These are phyloP conservation scores for Auricularia heimuer DNA, from an alignment of 768 basidiomycete genomes.

Conservation along the genomic window DNA sequence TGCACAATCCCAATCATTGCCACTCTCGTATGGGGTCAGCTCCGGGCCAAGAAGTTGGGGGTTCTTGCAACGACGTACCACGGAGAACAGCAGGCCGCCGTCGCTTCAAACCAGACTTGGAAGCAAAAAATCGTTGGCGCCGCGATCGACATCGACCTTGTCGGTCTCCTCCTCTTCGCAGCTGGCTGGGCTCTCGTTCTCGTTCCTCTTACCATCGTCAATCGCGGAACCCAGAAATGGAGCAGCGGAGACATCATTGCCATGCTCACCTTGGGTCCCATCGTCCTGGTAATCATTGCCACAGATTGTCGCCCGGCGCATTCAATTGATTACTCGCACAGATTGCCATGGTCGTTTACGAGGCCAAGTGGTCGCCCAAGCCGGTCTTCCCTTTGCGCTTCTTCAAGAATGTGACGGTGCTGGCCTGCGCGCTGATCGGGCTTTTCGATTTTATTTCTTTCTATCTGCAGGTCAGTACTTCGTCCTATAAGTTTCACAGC, in stretches of 20 bases:
- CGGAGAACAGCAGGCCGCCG: constrained; percentile 11
- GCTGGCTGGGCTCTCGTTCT: constrained; percentile 41
- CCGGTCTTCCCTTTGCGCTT: constrained; percentile 58
- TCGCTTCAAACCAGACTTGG: background rate
- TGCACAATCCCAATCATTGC: constrained; percentile 42
- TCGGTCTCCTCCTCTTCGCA: constrained; percentile 44
- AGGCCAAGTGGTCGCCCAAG: constrained; percentile 38
- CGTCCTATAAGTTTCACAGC: too few species aligned
- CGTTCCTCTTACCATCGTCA: constrained; percentile 40
- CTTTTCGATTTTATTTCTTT: constrained; percentile 41
- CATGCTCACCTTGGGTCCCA: constrained; percentile 39
- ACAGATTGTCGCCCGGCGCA: too few species aligned
- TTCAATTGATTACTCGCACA: background rate
- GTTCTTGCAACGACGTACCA: constrained; percentile 16
- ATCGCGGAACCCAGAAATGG: constrained; percentile 20
- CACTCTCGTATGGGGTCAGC: constrained; percentile 47
- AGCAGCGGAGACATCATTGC: constrained; percentile 36
- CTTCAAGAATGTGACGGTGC: constrained; percentile 45
- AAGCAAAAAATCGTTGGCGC: constrained; percentile 5
- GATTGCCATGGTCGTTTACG: constrained; percentile 31
- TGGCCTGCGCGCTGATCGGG: constrained; percentile 50
- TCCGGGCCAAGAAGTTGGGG: constrained; percentile 33
- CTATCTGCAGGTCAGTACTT: background rate
- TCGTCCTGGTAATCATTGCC: constrained; percentile 27
- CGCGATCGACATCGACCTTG: constrained; percentile 28